These are phyloP conservation scores for Colletotrichum limetticola DNA, from an alignment of 2,329 filamentous ascomycete species.

Conservation along the genomic window DNA sequence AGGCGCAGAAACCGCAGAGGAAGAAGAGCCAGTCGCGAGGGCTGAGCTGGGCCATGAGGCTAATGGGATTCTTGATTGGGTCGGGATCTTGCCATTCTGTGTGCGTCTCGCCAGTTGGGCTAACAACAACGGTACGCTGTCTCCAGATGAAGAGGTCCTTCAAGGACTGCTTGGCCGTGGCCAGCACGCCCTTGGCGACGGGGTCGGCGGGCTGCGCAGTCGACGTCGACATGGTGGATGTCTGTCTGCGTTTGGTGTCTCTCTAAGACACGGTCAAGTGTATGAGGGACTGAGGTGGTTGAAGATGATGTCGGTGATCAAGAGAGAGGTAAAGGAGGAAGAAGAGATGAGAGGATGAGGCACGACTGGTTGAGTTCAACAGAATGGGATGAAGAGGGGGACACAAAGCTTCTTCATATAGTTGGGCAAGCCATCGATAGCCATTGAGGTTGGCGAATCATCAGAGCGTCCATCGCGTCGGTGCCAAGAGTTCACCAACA, in stretches of 20 bases:
- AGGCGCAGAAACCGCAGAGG: conserved; percentile 77
- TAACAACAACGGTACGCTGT: conserved; percentile 75
- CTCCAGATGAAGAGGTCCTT: conserved; percentile 78
- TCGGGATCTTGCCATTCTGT: conserved; percentile 77
- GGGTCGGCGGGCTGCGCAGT: conserved; percentile 69
- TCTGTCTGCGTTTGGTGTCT: background rate
- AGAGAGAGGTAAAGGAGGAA: background rate
- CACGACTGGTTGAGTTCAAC: conserved; percentile 10
- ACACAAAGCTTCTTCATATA: conserved; percentile 20
- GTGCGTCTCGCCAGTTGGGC: conserved; percentile 71
- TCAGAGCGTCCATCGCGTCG: conserved; percentile 17
- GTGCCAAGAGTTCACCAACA: conserved; percentile 32
- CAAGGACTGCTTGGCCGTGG: conserved; percentile 73
- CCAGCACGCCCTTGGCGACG: conserved; percentile 71
- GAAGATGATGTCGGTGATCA: background rate
- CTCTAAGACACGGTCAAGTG: background rate
- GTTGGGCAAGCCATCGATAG: background rate
- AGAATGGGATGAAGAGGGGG: background rate
- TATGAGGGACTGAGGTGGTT: background rate
- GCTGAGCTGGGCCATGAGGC: conserved; percentile 71
- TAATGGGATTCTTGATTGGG: conserved; percentile 76
- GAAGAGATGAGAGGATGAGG: conserved; percentile 5
- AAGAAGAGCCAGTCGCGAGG: conserved; percentile 80
- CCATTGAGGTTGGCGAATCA: conserved; percentile 16
- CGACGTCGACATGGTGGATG: conserved; percentile 31